A percentile compares a stretch with the other conserved stretches of the same genome.
phyloP scores from a whole-genome alignment of 305 asterid species.

The Fraxinus sp. region DNA sequence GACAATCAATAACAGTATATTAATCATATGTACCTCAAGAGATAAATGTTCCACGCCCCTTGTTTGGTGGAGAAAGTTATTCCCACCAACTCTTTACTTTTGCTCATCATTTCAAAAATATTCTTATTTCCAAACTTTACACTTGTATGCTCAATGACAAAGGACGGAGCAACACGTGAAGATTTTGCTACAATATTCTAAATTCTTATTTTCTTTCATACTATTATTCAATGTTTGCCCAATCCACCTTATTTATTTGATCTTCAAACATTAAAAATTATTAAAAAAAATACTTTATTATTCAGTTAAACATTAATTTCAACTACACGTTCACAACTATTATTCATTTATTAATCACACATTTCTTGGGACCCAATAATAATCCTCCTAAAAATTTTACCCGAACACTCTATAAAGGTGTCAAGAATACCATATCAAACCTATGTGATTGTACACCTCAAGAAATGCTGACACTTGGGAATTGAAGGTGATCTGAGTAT shows the following conservation, averaged over 20 bases:
- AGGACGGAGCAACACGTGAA: not conserved
- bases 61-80: conserved; percentile 4
- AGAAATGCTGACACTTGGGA: conserved; percentile 1
- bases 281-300: not conserved
- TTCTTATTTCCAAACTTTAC: not conserved
- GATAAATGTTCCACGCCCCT: not conserved
- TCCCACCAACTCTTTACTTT: conserved; percentile 3
- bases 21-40: not conserved
- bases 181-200: not conserved
- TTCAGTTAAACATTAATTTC: not conserved
- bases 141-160: not conserved
- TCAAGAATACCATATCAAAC: not conserved
- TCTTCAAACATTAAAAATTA: not conserved
- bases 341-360: not conserved
- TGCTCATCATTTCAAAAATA: not conserved
- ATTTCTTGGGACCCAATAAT: not conserved
- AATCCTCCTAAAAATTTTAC: not conserved
- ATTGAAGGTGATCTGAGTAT: not conserved
- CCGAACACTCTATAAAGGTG: not conserved
- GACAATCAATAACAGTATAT: not conserved
- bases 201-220: not conserved
- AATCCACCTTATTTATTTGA: not conserved
- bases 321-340: not conserved
- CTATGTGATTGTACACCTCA: not conserved
- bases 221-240: not conserved